These are phyloP conservation scores for Neurospora discreta DNA, from an alignment of 495 filamentous ascomycete genomes.

Conservation along the genomic window DNA sequence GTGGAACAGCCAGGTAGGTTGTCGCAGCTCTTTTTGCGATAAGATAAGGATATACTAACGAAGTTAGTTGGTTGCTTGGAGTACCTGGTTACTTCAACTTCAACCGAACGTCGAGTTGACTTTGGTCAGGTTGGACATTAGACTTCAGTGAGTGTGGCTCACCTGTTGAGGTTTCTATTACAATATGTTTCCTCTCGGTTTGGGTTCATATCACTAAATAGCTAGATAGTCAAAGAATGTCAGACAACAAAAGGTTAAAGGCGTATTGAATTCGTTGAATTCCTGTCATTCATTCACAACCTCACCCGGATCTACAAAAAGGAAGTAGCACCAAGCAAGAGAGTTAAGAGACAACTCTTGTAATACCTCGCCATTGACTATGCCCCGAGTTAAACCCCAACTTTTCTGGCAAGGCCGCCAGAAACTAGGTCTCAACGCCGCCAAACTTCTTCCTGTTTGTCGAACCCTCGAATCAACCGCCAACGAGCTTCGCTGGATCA, in stretches of 20 bases:
- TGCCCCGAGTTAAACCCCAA: constrained; percentile 64
- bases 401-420: constrained; percentile 47
- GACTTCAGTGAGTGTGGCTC: neutral
- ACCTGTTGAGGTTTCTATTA: neutral
- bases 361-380: constrained; percentile 17
- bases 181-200: neutral
- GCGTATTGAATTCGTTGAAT: neutral
- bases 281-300: neutral
- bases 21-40: neutral
- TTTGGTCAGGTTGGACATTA: neutral
- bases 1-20: neutral
- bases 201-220: neutral
- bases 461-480: constrained; percentile 53
- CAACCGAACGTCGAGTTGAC: neutral
- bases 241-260: too few species aligned
- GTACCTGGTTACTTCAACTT: neutral
- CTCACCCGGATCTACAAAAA: neutral
- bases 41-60: neutral
- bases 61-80: too few species aligned
- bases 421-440: constrained; percentile 45
- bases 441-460: constrained; percentile 57
- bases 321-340: neutral
- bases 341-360: neutral
- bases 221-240: neutral
- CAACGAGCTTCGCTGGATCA: constrained; percentile 82